These are phyloP conservation scores for Hypoxylon lienhwacheense DNA, from an alignment of 495 filamentous ascomycete genomes.

Conservation along the genomic window DNA sequence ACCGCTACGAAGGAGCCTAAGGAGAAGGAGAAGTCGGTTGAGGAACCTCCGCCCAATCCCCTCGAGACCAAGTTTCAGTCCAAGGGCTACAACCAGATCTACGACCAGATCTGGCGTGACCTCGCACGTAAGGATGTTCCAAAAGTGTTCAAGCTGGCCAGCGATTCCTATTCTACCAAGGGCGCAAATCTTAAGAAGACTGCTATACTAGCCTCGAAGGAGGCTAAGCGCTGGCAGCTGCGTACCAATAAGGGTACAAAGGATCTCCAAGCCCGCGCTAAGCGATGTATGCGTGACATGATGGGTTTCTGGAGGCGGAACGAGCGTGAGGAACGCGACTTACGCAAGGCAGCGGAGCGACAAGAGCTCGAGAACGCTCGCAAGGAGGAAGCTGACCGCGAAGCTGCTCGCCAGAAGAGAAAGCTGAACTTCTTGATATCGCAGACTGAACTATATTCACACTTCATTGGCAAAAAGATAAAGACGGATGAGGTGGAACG, in stretches of 20 bases:
- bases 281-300: slow-evolving; percentile 99
- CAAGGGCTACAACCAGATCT: slow-evolving; percentile 94
- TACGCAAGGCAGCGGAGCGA: slow-evolving; percentile 89
- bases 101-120: slow-evolving; percentile 97
- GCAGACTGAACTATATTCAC: slow-evolving; percentile 97
- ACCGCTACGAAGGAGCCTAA: slow-evolving; percentile 62
- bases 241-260: slow-evolving; percentile 98
- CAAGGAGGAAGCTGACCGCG: slow-evolving; percentile 93
- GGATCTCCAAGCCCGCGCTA: slow-evolving; percentile 94
- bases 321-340: slow-evolving; percentile 93
- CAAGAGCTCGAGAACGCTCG: slow-evolving; percentile 96
- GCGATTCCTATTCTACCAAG: slow-evolving; percentile 77
- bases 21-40: slow-evolving; percentile 67
- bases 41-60: slow-evolving; percentile 49
- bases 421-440: slow-evolving; percentile 99
- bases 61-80: slow-evolving; percentile 68
- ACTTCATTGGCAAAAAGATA: slow-evolving; percentile 99
- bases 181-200: slow-evolving; percentile 95
- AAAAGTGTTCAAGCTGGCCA: slow-evolving; percentile 85
- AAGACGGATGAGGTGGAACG: slow-evolving; percentile 92
- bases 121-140: slow-evolving; percentile 90
- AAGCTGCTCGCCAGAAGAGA: slow-evolving; percentile 94
- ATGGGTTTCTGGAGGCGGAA: slow-evolving; percentile 99
- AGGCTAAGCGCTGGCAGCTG: slow-evolving; percentile 95
- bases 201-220: slow-evolving; percentile 93